Percentiles rank a stretch among this genome's conserved stretches.
These are phyloP conservation scores for Oemleria cerasiformis DNA, from an alignment of 306 rosid species.

Conservation along the genomic window DNA sequence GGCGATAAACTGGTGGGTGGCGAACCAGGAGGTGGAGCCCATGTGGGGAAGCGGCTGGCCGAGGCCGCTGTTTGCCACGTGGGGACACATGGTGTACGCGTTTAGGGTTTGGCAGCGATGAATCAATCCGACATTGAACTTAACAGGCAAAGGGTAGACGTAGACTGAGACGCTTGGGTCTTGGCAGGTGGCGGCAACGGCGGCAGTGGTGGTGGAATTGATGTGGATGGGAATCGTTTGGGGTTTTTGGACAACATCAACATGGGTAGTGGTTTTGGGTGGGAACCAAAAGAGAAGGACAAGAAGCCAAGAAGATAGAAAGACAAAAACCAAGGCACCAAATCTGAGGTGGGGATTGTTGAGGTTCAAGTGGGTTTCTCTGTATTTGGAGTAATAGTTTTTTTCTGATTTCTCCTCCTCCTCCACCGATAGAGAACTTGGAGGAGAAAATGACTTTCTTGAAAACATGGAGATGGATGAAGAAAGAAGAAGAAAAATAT, in stretches of 20 bases:
- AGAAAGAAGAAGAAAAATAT: slow-evolving; percentile 1
- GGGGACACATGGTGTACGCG: slow-evolving; percentile 90
- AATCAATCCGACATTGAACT: slow-evolving; percentile 61
- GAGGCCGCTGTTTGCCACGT: slow-evolving; percentile 65
- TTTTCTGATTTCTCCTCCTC: background rate
- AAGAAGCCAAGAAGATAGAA: slow-evolving; percentile 43
- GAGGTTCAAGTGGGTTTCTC: background rate
- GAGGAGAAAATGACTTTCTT: slow-evolving; percentile 41
- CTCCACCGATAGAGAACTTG: slow-evolving; percentile 23
- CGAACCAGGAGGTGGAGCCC: slow-evolving; percentile 46
- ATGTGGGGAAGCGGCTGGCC: slow-evolving; percentile 45
- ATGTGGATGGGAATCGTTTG: background rate
- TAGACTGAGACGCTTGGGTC: slow-evolving; percentile 36
- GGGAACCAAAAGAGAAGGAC: slow-evolving; percentile 36
- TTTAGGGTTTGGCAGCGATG: slow-evolving; percentile 49
- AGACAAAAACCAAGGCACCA: slow-evolving; percentile 35
- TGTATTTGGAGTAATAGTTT: background rate
- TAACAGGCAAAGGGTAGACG: slow-evolving; percentile 55
- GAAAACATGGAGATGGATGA: slow-evolving; percentile 37
- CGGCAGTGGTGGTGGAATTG: background rate
- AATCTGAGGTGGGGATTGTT: slow-evolving; percentile 16
- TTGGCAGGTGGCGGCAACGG: background rate
- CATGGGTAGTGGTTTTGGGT: slow-evolving; percentile 11
- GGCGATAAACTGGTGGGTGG: slow-evolving; percentile 78
- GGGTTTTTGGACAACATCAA: background rate